phyloP scores from a whole-genome alignment of 257 asterid genomes.

The Scutellaria minor region DNA sequence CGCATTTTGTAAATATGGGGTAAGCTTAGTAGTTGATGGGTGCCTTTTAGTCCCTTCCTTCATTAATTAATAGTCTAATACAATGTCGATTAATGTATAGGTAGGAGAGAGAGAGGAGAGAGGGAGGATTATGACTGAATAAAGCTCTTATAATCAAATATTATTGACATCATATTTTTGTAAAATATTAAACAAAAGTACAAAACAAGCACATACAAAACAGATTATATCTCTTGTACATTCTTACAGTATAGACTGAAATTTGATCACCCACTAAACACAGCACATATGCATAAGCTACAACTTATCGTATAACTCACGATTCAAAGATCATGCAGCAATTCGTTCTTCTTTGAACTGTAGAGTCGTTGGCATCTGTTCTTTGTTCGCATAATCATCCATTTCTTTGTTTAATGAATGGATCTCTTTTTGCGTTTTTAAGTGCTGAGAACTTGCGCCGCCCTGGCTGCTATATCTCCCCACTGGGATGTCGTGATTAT shows the following conservation, averaged over 20 bases:
- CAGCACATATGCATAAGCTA: background rate
- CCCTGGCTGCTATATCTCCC: constrained; percentile 46
- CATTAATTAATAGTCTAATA: too few relatives aligned
- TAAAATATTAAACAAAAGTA: constrained; percentile 4
- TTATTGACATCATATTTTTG: constrained; percentile 23
- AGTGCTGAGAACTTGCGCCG: constrained; percentile 28
- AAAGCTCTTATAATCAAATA: background rate
- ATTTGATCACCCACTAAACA: too few relatives aligned
- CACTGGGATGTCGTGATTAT: constrained; percentile 72
- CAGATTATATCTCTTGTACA: constrained; percentile 21
- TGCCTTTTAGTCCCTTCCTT: too few relatives aligned
- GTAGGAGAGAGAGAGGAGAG: too few relatives aligned
- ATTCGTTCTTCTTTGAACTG: constrained; percentile 62
- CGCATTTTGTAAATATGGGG: too few relatives aligned
- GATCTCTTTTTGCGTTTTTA: constrained; percentile 46
- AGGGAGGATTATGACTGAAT: background rate
- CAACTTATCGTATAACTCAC: background rate
- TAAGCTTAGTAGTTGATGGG: too few relatives aligned
- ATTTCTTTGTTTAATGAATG: constrained; percentile 40
- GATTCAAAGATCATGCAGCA: constrained; percentile 39
- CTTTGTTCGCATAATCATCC: constrained; percentile 46
- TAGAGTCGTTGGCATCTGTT: constrained; percentile 46
- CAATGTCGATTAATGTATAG: too few relatives aligned
- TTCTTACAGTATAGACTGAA: constrained; percentile 31
- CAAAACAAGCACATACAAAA: constrained; percentile 31